Base-by-base conservation (phyloP, 345 rosid genomes). In the Erysimum cheiranthoides region DNA sequence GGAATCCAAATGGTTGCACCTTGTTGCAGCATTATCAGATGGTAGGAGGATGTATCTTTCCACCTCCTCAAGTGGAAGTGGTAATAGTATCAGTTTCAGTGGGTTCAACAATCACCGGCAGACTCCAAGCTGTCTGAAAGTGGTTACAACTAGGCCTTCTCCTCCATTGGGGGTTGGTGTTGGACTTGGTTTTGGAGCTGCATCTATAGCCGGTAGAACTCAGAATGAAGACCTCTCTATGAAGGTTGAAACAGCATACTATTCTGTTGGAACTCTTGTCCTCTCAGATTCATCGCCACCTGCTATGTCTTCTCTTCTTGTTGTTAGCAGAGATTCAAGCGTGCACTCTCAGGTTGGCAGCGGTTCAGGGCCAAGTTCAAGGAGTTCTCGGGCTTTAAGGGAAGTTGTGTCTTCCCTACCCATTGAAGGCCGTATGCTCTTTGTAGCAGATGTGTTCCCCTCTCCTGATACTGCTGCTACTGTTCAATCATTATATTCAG, bases 21-120 rank as follows among this genome's bases (percentile, higher is more conserved):
- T 95, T 58, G 94, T 95, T 82, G 97, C 87, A 57, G 82, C 88
- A 73, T 78, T 95, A 81, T 95, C 98, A 13, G 99, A 95, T 87
- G 99, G 99, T 61, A 90, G 96, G 77, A 89, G 99, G 81, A 81
- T 95, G 96, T 95, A 90, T 78, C 85, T 95, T 76, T 92, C 97
- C 66, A 95, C 97, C 69, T 90, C 88, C 35, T 86, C 88, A 34
- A 81, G 77, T 82, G 96, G 97, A 81, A 88, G 73, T 77, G 82
- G 72, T 63, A 82, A 84, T 43, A 64, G 71, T 71, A 79, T 85
- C 56, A 86, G 94, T 80, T 81, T 93, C 84, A 82, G 86, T 63
- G 92, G 92, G 70, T 89, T 90, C 73, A 87, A 71, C 70, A 82
- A 82, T 68, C 63, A 60, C 66, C 81, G 76, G 79, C 83, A 80